Evolutionary conservation across 2,329 filamentous ascomycete species (phyloP).

Genomic region (Aureobasidium uvarum): DNA sequence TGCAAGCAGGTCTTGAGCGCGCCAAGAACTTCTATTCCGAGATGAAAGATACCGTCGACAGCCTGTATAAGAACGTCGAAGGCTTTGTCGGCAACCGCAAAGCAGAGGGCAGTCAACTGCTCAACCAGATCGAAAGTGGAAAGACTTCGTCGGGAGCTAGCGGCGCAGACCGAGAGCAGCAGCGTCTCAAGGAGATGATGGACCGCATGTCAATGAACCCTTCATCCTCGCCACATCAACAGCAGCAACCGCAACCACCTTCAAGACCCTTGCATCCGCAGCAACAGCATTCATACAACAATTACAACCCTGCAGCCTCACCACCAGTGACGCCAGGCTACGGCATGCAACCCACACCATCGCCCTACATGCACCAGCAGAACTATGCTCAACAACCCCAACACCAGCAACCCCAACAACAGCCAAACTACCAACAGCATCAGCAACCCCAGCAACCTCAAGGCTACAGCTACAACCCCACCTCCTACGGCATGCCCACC

Average conservation of each 20-base stretch:
- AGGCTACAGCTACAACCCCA: constrained; percentile 46
- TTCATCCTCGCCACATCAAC: constrained; percentile 32
- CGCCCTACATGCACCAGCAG: constrained; percentile 23
- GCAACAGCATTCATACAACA: constrained; percentile 40
- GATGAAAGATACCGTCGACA: constrained; percentile 93
- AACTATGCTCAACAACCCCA: neutral
- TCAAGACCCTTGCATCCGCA: constrained; percentile 46
- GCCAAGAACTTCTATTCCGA: constrained; percentile 93
- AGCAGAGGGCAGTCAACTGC: constrained; percentile 84
- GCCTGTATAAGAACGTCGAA: constrained; percentile 91
- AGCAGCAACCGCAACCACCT: constrained; percentile 41
- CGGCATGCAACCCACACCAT: constrained; percentile 33
- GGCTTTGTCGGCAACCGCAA: constrained; percentile 93
- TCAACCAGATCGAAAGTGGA: constrained; percentile 82
- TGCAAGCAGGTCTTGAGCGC: constrained; percentile 79
- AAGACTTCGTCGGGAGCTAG: constrained; percentile 56
- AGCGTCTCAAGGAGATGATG: constrained; percentile 85
- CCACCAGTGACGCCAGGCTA: constrained; percentile 50
- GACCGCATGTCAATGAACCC: constrained; percentile 87
- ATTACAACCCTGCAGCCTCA: constrained; percentile 53
- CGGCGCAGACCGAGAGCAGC: constrained; percentile 77
- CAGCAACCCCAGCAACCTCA: constrained; percentile 14
- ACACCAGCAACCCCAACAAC: constrained; percentile 10
- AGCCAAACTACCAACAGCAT: constrained; percentile 27
- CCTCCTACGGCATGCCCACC: constrained; percentile 46